Evolutionary conservation across 352 stramenopile species (phyloP), one percentile per base, ranked within the genome.

Genomic region (Globisporangium nodosum): DNA sequence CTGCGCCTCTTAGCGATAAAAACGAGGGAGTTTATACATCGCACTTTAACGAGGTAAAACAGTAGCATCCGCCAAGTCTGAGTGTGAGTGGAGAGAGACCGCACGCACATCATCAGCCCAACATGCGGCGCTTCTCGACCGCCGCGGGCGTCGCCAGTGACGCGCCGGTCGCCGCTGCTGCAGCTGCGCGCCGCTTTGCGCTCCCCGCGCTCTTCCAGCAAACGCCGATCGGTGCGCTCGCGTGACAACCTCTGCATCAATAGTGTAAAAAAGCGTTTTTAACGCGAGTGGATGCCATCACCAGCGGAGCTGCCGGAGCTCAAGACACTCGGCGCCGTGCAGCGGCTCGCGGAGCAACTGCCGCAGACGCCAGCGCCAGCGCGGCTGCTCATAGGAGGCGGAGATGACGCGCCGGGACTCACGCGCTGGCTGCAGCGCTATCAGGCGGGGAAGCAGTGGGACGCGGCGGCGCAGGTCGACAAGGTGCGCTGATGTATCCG

Each of bases 291-390:
- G 3, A 30, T 46, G 33, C 33, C 9, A 37, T 37, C 3, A n/a
- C 24, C 37, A 77, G 76, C 76, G 46, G 70, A 83, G 21, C 46
- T 88, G 5, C 56, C 65, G 48, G 81, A 90, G 69, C 71, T 90
- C 46, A 66, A 70, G 52, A 85, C 78, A 61, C 72, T 90, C 43
- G 30, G 65, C 33, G 58, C 70, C 7, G 76, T 87, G 56, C 73
- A 88, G 62, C 74, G 69, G 2, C 61, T 88, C 21, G 65, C 71
- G 49, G 73, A 78, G 37, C 73, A 76, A 54, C 61, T 80, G 40
- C 66, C 24, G 61, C 65, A 54, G 48, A 49, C n/a, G 40, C 42
- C 43, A 5, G 43, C 20, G 3, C 58, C 58, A 0, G 47, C 48
- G 35, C 16, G 18, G 12, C 30, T 61, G 6, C 52, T 59, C 12